Base-by-base conservation (phyloP, 2,329 filamentous ascomycete genomes). In the Trichophyton equinum region DNA sequence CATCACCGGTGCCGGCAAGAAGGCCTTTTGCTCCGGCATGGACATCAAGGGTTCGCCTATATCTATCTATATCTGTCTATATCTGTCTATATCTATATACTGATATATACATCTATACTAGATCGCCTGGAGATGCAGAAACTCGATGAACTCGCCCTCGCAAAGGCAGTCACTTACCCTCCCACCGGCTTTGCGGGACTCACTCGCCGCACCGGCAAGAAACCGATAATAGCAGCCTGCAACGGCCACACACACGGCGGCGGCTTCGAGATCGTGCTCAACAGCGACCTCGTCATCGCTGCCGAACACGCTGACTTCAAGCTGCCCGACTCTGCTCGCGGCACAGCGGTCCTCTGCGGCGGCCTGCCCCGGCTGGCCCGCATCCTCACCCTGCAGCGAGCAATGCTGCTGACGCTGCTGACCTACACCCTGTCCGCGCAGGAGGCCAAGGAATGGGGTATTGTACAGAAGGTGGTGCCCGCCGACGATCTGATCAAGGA, bases 181-280 rank as follows among this genome's bases (percentile, higher is more conserved):
- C 60, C 73, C 1, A 71, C 72, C 0, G 83, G 82, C 0, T 82
- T 84, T 66, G 78, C 74, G 38, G 83, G 81, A 0, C 68, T 86
- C 18, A 81, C 79, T 46, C 74, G 79, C 44, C 74, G 83, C n/a
- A 70, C 70, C 3, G 83, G 83, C 1, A 84, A 82, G 74, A 92
- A 92, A 69, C 88, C 88, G 2, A 78, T 92, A 56, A 79, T 92
- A 22, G 86, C 84, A 1, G 89, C 88, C 0, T 85, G 91, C 18
- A 89, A 91, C 68, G 88, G 88, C 1, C 76, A 88, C 30, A 88
- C 86, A 55, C 78, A 88, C 38, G 89, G 89, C 47, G 88, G 89
- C 57, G 88, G 87, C 2, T 85, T 88, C 74, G 88, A 92, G 76
- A 89, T 91, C 72, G 89, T 91, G 61, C 87, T 97, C 81, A 96